A percentile compares a stretch with the other conserved stretches of the same genome.
Evolutionary conservation across 495 filamentous ascomycete genomes (phyloP).

Genomic region (Astrocystis sublimbata): DNA sequence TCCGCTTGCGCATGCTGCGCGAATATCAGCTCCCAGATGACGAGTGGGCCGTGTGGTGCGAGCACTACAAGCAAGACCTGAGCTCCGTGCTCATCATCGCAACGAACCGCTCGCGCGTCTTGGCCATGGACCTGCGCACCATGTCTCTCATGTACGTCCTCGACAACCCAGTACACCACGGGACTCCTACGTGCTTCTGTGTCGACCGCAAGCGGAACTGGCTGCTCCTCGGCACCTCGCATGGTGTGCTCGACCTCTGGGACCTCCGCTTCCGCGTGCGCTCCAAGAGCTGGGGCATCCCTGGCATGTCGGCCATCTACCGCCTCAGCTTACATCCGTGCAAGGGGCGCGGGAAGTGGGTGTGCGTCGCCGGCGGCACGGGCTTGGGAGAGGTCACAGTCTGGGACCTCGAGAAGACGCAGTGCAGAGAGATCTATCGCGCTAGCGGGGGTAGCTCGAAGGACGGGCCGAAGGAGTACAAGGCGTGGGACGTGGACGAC

Average conservation of each 20-base stretch:
- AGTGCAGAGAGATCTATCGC: constrained; percentile 87
- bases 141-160: constrained; percentile 82
- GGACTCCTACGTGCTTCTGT: constrained; percentile 90
- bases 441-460: constrained; percentile 56
- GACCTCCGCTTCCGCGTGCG: constrained; percentile 90
- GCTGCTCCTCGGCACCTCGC: constrained; percentile 88
- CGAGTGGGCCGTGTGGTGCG: constrained; percentile 87
- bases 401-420: constrained; percentile 91
- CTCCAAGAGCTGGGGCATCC: constrained; percentile 85
- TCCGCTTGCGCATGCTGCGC: constrained; percentile 71
- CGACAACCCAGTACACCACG: constrained; percentile 90
- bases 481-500: constrained; percentile 87
- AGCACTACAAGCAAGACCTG: constrained; percentile 83
- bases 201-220: constrained; percentile 81
- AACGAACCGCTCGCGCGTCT: constrained; percentile 78
- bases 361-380: constrained; percentile 87
- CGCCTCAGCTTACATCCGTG: constrained; percentile 74
- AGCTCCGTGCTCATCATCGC: constrained; percentile 80
- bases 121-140: constrained; percentile 83
- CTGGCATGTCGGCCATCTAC: constrained; percentile 79
- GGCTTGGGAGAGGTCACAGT: constrained; percentile 88
- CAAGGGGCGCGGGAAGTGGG: constrained; percentile 73
- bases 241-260: constrained; percentile 93
- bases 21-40: constrained; percentile 73
- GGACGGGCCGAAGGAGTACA: constrained; percentile 67